Base-by-base conservation (phyloP, 192 early-diverging fungal genomes). In the Coemansia sp. region DNA sequence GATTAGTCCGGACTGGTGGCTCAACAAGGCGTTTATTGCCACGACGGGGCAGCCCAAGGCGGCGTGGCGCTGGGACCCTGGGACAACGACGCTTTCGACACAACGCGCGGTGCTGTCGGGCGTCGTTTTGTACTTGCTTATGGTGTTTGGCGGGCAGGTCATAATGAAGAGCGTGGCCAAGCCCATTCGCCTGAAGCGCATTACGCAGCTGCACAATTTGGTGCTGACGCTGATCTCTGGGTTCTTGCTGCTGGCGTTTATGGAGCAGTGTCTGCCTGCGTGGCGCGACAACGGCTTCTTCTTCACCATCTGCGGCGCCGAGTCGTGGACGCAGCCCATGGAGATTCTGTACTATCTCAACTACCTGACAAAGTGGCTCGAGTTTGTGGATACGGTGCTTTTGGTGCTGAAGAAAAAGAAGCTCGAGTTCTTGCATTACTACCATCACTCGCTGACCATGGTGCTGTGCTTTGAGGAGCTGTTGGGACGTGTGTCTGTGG, bases 301-400 rank as follows among this genome's bases (percentile, higher is more conserved):
- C 70, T 88, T 86, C 55, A 84, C 89, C 22, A 83, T 94, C 58
- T 94, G 93, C 70, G 67, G 84, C 51, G 62, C 80, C 17, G 76
- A 85, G 66, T 88, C 86, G 65, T 92, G 87, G 87, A 92, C 87
- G 52, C 89, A 92, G 66, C 85, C 85, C 27, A 84, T 95, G 60
- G 91, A 94, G 68, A 65, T 91, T 56, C 65, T 91, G 29, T 94
- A 94, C 84, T 94, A 94, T 66, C 83, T 96, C 66, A 96, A 96
- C 82, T 95, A 95, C 71, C 84, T 94, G 53, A 88, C 92, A 72
- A 96, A 96, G 82, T 94, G 91, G 84, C 92, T 89, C 86, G 94
- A 96, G 84, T 85, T 97, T 58, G 66, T 88, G 67, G 94, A 95
- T 67, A 97, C 94, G 24, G 77, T 92, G 45, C 93, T 97, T 72